Evolutionary conservation across 179 eudicot genomes (phyloP).

Genomic region (Patellifolia procumbens): DNA sequence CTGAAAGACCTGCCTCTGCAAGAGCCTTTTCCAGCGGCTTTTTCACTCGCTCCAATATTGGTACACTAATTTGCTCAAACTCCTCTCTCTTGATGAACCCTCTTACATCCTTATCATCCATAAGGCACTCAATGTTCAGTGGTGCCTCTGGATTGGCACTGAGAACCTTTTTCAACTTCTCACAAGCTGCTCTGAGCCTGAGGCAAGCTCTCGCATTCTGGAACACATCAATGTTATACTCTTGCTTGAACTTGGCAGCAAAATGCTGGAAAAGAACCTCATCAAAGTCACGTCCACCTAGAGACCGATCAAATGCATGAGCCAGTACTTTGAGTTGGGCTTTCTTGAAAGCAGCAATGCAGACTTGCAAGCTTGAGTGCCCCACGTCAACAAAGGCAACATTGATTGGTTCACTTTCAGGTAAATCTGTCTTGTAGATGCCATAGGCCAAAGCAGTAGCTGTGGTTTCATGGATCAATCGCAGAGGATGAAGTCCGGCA

Average conservation of each 20-base stretch:
- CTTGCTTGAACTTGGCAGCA: slow-evolving; percentile 75
- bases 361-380: slow-evolving; percentile 88
- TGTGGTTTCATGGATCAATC: slow-evolving; percentile 84
- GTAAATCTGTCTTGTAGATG: slow-evolving; percentile 90
- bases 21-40: slow-evolving; percentile 89
- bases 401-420: slow-evolving; percentile 76
- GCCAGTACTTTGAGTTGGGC: slow-evolving; percentile 82
- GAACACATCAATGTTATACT: slow-evolving; percentile 77
- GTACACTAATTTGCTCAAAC: slow-evolving; percentile 75
- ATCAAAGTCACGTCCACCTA: slow-evolving; percentile 94
- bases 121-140: slow-evolving; percentile 85
- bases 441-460: slow-evolving; percentile 96
- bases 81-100: slow-evolving; percentile 83
- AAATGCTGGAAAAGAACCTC: slow-evolving; percentile 84
- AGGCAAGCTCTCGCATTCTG: slow-evolving; percentile 92
- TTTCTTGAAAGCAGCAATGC: slow-evolving; percentile 88
- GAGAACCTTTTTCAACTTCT: slow-evolving; percentile 84
- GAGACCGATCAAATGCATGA: slow-evolving; percentile 73
- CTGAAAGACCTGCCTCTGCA: slow-evolving; percentile 65
- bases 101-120: slow-evolving; percentile 93
- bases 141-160: slow-evolving; percentile 96
- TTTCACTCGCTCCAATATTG: slow-evolving; percentile 84
- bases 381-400: slow-evolving; percentile 90
- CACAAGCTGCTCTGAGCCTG: slow-evolving; percentile 80
- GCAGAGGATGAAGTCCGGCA: slow-evolving; percentile 79